phyloP scores from a whole-genome alignment of 2,329 filamentous ascomycete species.

The Scorias spongiosa region DNA sequence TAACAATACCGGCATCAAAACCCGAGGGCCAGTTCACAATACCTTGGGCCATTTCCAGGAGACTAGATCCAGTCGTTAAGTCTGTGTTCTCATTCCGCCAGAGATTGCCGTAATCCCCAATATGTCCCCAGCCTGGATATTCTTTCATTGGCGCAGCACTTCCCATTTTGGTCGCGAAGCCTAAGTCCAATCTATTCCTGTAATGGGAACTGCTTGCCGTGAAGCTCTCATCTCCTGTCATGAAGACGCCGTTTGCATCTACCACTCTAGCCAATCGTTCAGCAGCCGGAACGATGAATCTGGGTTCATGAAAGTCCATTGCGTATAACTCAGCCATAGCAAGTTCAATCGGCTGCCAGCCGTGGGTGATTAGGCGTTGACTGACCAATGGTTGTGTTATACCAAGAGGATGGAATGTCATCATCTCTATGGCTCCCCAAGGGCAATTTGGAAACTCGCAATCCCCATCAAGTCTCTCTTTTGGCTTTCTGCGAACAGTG shows the following conservation, averaged over 20 bases:
- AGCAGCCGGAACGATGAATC: neutral
- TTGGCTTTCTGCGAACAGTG: no score
- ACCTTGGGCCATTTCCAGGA: neutral
- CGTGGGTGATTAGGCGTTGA: constrained; percentile 4
- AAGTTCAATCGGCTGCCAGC: constrained; percentile 4
- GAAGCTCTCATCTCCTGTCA: neutral
- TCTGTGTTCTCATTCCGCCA: neutral
- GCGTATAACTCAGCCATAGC: constrained; percentile 4
- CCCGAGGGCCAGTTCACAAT: neutral
- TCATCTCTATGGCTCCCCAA: constrained; percentile 4
- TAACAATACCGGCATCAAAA: neutral
- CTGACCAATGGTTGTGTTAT: constrained; percentile 2
- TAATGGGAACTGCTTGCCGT: neutral
- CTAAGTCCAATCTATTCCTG: neutral
- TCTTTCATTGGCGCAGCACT: neutral
- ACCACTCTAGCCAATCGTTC: neutral
- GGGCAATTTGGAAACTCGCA: neutral
- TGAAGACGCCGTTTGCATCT: neutral
- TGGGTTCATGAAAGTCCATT: neutral
- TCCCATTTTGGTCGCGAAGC: neutral
- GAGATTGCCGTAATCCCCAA: neutral
- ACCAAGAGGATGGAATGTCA: constrained; percentile 6
- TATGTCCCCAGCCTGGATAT: neutral
- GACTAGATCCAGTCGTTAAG: neutral
- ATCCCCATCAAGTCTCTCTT: no score